Conservation (phyloP, 169 alveolate genomes). For the Perkinsus olseni region DNA sequence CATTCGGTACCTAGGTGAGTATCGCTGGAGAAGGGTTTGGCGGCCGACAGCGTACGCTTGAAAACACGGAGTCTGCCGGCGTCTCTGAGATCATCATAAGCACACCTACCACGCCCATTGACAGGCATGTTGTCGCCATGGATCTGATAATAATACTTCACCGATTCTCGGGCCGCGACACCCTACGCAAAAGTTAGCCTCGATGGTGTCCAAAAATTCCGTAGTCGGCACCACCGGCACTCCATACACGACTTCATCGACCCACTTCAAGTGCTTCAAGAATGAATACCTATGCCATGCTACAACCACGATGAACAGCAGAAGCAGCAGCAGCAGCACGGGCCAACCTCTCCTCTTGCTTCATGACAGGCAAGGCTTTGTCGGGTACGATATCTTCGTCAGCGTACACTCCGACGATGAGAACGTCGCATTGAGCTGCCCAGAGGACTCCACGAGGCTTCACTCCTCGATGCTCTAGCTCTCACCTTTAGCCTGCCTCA, state of each 20-base stretch:
- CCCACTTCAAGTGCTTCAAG: constrained; percentile 66
- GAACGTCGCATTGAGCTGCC: constrained; percentile 44
- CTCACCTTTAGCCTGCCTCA: constrained; percentile 43
- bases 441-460: too few species aligned
- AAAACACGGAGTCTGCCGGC: constrained; percentile 52
- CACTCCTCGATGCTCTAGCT: too few species aligned
- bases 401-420: constrained; percentile 43
- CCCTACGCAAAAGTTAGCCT: constrained; percentile 39
- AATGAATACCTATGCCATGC: constrained; percentile 23
- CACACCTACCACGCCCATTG: constrained; percentile 42
- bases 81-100: constrained; percentile 37
- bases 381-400: constrained; percentile 46
- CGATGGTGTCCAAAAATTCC: constrained; percentile 39
- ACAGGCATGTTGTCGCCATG: constrained; percentile 64
- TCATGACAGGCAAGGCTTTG: constrained; percentile 63
- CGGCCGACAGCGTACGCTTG: constrained; percentile 33
- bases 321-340: neutral
- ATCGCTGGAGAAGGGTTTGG: neutral
- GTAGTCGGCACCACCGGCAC: constrained; percentile 49
- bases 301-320: neutral
- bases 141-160: constrained; percentile 25
- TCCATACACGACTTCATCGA: constrained; percentile 46
- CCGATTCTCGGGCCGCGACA: neutral
- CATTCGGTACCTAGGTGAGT: constrained; percentile 60
- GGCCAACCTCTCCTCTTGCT: constrained; percentile 36